Base-by-base conservation (phyloP, 495 filamentous ascomycete genomes). In the Aspergillus ellipticus region DNA sequence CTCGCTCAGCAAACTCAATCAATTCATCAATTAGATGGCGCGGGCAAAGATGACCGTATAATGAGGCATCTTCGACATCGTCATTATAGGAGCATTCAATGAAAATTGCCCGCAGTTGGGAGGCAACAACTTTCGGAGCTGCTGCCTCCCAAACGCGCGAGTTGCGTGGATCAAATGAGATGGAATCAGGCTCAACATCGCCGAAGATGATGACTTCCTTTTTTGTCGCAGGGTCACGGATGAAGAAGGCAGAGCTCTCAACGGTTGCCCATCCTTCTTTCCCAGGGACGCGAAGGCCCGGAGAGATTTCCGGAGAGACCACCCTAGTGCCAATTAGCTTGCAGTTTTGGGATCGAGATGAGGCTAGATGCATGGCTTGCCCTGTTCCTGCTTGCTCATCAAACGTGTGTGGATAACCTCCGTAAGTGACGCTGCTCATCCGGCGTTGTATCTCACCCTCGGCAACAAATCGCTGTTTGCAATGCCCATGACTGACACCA, bases 21-120 rank as follows among this genome's bases (percentile, higher is more conserved):
- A 98, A 74, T 66, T 98, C 94, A 21, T 83, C 77, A 41, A 87
- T 80, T 4, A 98, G 71, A 66, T 90, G 92, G 4, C 86, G 79
- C 0, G 94, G 93, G 6, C 87, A 85, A 2, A 98, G 79, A 63
- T 98, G 94, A 2, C 94, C 94, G 64, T 88, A 98, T 2, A 98
- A 79, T 7, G 80, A 79, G 24, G 85, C 82, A 50, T 92, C 87
- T 15, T 84, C 77, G 57, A 88, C 85, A 7, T 78, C 78, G 63
- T 96, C 85, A 57, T 88, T 88, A 67, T 90, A 98, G 28, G 88
- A 93, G 67, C 94, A 97, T 76, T 98, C 94, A 61, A 98, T 96
- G 64, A 97, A 90, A 6, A 98, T 86, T 9, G 87, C 92, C 1
- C 76, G 74, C 2, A 98, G 78, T 10, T 78, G 73, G 1, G 89